phyloP scores from a whole-genome alignment of 768 basidiomycete species.

The Hericium rajendrae region DNA sequence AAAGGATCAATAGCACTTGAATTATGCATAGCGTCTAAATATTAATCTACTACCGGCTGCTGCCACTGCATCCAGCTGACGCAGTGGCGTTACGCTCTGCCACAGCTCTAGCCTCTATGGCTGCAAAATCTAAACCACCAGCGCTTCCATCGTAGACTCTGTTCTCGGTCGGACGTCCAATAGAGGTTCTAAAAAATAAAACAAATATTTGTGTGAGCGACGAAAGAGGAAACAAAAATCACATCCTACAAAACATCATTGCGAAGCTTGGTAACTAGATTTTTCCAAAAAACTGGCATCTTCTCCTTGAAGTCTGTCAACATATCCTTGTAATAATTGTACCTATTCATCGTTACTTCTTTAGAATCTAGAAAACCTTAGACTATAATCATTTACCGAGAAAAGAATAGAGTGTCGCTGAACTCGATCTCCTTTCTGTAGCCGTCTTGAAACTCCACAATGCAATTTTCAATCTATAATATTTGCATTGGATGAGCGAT shows the following conservation, averaged over 20 bases:
- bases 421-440: not conserved
- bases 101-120: not conserved
- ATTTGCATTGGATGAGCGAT: not conserved
- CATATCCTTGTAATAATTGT: not conserved
- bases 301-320: not conserved
- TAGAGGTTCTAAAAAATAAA: not conserved
- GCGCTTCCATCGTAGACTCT: not conserved
- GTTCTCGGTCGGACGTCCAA: not conserved
- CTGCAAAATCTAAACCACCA: not conserved
- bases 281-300: not conserved
- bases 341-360: not conserved
- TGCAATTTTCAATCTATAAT: not conserved
- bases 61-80: not conserved
- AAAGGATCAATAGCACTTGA: no score
- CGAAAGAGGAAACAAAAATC: not conserved
- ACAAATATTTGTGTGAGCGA: not conserved
- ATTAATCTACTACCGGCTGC: no score
- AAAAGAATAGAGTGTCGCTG: not conserved
- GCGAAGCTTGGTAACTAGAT: not conserved
- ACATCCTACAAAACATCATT: not conserved
- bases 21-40: no score
- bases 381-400: not conserved
- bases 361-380: not conserved
- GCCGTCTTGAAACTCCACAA: not conserved
- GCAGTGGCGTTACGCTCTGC: not conserved